These are phyloP conservation scores for Pseudonitzschia delicatissima DNA, from an alignment of 108 stramenopile species.

Conservation along the genomic window DNA sequence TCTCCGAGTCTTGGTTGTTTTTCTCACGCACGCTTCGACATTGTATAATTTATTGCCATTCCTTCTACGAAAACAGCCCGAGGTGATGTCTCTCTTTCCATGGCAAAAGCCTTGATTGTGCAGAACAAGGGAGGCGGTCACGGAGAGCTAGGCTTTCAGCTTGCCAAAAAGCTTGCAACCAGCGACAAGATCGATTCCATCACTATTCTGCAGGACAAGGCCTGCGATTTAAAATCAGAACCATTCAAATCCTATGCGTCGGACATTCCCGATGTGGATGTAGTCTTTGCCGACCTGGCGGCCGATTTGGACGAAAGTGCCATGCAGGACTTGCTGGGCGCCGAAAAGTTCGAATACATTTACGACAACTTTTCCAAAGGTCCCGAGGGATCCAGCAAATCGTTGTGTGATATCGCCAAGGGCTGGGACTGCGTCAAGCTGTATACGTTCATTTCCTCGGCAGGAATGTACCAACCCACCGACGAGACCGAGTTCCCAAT, in stretches of 20 bases:
- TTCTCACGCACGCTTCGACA: too few relatives aligned
- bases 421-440: conserved; percentile 66
- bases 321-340: conserved; percentile 46
- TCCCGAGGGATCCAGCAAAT: conserved; percentile 64
- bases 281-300: conserved; percentile 65
- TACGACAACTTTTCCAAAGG: conserved; percentile 85
- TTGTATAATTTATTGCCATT: background rate
- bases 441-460: conserved; percentile 70
- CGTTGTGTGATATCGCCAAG: conserved; percentile 63
- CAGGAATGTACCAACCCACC: conserved; percentile 73
- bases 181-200: conserved; percentile 72
- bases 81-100: background rate
- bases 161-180: conserved; percentile 59
- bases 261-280: conserved; percentile 68
- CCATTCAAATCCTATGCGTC: conserved; percentile 74
- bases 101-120: conserved; percentile 61
- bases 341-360: conserved; percentile 68
- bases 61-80: background rate
- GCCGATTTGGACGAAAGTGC: conserved; percentile 67
- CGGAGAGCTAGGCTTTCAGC: conserved; percentile 77
- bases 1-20: too few relatives aligned
- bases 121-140: conserved; percentile 90
- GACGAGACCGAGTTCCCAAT: conserved; percentile 62
- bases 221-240: conserved; percentile 65
- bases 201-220: conserved; percentile 82